phyloP scores from a whole-genome alignment of 108 stramenopile genomes.

The Nannochloropsis salina region DNA sequence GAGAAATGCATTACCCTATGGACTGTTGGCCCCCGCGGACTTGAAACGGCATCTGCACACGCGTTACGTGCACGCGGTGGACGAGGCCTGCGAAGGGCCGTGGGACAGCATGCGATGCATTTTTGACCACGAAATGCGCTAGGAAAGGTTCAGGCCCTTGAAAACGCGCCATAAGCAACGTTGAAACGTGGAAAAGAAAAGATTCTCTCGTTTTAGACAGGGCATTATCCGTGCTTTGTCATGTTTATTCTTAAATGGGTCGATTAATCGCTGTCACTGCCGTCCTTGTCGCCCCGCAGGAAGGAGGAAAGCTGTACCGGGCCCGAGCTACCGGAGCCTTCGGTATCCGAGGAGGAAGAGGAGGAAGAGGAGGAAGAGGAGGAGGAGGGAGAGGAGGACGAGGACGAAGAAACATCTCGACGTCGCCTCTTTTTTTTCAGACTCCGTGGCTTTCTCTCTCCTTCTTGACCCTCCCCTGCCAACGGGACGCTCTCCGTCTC shows the following conservation, averaged over 20 bases:
- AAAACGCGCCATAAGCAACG: no score
- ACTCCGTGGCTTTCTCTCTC: background rate
- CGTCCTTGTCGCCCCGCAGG: background rate
- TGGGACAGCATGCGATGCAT: background rate
- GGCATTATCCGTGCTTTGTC: no score
- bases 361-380: background rate
- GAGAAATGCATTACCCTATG: background rate
- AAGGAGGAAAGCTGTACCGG: constrained; percentile 17
- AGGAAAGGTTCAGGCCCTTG: background rate
- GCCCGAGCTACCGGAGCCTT: background rate
- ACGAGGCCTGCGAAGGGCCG: background rate
- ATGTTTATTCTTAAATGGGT: no score
- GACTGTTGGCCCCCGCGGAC: background rate
- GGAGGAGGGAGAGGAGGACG: background rate
- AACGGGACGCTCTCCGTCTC: background rate
- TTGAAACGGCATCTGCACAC: background rate
- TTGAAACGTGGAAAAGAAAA: no score
- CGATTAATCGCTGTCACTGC: background rate
- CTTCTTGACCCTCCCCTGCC: background rate
- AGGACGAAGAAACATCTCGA: background rate
- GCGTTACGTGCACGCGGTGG: background rate
- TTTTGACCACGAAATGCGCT: background rate
- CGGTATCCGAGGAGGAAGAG: background rate
- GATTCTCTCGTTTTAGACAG: no score
- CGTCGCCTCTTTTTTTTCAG: constrained; percentile 16